A percentile compares a stretch with the other conserved stretches of the same genome.
Evolutionary conservation across 73 alveolate species (phyloP).

Genomic region (Uronychia binucleata): DNA sequence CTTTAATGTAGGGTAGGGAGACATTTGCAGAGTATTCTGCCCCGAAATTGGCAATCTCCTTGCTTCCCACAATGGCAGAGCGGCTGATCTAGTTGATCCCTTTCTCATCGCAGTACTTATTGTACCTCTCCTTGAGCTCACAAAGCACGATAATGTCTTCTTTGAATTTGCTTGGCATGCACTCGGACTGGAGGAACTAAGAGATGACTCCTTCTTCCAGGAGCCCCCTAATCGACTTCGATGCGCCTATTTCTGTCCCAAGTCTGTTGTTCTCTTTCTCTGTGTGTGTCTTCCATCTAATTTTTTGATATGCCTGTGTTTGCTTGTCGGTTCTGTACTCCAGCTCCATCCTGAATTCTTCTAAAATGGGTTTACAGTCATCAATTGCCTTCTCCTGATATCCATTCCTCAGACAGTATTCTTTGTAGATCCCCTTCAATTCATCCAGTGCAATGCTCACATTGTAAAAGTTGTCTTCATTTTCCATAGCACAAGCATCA

Average conservation of each 20-base stretch:
- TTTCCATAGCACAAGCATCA: background rate
- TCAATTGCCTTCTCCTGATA: background rate
- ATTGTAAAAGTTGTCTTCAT: background rate
- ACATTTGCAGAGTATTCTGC: constrained; percentile 2
- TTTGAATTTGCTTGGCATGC: constrained; percentile 3
- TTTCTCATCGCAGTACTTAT: constrained; percentile 2
- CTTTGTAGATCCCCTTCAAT: background rate
- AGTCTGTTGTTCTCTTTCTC: constrained; percentile 2
- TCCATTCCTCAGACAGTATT: constrained; percentile 24
- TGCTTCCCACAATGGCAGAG: constrained; percentile 3
- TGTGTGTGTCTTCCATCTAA: constrained; percentile 13
- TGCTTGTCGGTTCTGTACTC: background rate
- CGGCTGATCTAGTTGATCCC: background rate
- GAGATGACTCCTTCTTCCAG: background rate
- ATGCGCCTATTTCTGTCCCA: background rate
- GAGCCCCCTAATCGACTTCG: background rate
- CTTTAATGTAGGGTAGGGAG: constrained; percentile 13
- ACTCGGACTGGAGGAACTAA: constrained; percentile 6
- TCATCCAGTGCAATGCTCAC: background rate
- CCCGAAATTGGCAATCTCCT: constrained; percentile 19
- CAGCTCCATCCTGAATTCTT: background rate
- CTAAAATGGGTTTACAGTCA: background rate
- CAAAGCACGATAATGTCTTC: constrained; percentile 2
- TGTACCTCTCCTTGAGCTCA: constrained; percentile 6
- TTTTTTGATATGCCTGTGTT: constrained; percentile 11